Evolutionary conservation across 1,284 basidiomycete genomes (phyloP).

Genomic region (Rugosomyces carneus): DNA sequence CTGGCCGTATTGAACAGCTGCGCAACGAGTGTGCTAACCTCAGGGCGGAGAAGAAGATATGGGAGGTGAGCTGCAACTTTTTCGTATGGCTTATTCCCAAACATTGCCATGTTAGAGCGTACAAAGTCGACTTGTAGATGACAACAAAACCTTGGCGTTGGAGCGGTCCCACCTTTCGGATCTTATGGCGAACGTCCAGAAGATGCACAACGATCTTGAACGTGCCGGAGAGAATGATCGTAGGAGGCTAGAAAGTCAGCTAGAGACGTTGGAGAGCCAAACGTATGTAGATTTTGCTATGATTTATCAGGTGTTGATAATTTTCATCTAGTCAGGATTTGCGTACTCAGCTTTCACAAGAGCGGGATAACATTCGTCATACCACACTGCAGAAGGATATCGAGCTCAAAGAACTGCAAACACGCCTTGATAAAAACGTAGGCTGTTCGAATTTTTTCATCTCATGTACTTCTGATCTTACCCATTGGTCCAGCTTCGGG

Average conservation of each 20-base stretch:
- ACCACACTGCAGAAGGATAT: conserved; percentile 74
- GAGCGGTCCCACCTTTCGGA: conserved; percentile 84
- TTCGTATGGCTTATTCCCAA: conserved; percentile 7
- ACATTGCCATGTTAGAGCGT: conserved; percentile 46
- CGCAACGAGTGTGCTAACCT: conserved; percentile 83
- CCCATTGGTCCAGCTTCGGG: conserved; percentile 40
- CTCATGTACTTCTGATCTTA: not conserved
- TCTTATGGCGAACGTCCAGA: conserved; percentile 82
- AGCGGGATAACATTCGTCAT: conserved; percentile 74
- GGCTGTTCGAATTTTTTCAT: conserved; percentile 23
- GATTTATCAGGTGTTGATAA: not conserved
- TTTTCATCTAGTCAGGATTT: conserved; percentile 56
- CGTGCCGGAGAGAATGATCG: conserved; percentile 77
- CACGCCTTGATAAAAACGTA: conserved; percentile 67
- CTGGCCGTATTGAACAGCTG: conserved; percentile 60
- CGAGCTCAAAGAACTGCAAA: conserved; percentile 72
- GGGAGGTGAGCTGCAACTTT: conserved; percentile 57
- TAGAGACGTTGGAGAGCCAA: conserved; percentile 75
- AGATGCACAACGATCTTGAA: conserved; percentile 85
- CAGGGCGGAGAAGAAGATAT: conserved; percentile 87
- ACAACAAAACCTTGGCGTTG: conserved; percentile 73
- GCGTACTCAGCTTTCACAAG: conserved; percentile 68
- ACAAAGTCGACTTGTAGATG: conserved; percentile 75
- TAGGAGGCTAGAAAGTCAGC: conserved; percentile 71
- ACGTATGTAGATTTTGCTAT: conserved; percentile 48